These are phyloP conservation scores for Penicillium antarcticum DNA, from an alignment of 495 filamentous ascomycete genomes.

Conservation along the genomic window DNA sequence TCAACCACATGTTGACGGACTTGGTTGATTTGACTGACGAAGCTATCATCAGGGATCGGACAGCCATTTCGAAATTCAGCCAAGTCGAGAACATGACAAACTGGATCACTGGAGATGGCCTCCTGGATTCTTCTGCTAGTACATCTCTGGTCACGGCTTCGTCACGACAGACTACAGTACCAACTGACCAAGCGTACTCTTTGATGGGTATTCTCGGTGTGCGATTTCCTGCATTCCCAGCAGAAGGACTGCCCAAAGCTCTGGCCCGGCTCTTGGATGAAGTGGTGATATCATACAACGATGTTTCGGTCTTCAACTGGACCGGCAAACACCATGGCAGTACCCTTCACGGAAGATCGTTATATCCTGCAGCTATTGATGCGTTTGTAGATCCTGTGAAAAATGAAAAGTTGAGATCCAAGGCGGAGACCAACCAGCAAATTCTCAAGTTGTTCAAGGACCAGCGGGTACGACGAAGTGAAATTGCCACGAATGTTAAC, in stretches of 20 bases:
- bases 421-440: not conserved
- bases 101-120: slow-evolving; percentile 21
- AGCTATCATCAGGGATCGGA: slow-evolving; percentile 1
- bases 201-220: slow-evolving; percentile 19
- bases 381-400: slow-evolving; percentile 4
- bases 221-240: slow-evolving; percentile 14
- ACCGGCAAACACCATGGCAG: slow-evolving; percentile 10
- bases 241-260: slow-evolving; percentile 15
- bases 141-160: slow-evolving; percentile 11
- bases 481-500: slow-evolving; percentile 2
- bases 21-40: not conserved
- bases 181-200: slow-evolving; percentile 16
- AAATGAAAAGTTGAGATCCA: not conserved
- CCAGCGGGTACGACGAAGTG: slow-evolving; percentile 3
- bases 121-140: slow-evolving; percentile 7
- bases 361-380: slow-evolving; percentile 11
- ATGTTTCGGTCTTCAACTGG: slow-evolving; percentile 19
- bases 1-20: not conserved
- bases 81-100: slow-evolving; percentile 1
- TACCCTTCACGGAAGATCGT: slow-evolving; percentile 7
- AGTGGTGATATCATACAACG: slow-evolving; percentile 11
- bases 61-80: slow-evolving; percentile 1
- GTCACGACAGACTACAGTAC: slow-evolving; percentile 7
- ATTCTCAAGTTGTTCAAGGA: slow-evolving; percentile 6
- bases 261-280: slow-evolving; percentile 15